Evolutionary conservation across 106 monocot species (phyloP), one percentile per base, ranked within the genome.

Genomic region (Platanthera zijinensis): DNA sequence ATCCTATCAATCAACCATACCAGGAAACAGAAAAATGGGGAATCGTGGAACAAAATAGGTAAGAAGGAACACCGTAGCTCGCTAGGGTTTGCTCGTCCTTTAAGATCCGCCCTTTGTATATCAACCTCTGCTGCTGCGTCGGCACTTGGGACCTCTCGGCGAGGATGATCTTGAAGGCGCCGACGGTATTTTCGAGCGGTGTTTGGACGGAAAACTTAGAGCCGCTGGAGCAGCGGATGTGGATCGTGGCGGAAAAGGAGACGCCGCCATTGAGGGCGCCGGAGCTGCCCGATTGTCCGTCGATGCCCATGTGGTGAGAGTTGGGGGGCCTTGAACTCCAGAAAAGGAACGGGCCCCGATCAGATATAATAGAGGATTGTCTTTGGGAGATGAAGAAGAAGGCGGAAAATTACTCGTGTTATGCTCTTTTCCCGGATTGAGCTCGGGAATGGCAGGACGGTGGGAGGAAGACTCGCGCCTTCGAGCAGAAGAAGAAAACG

Each of bases 41-140:
- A 50, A 73, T 21, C 17, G 21, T 61, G 18, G 7, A 59, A 5
- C n/a, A 61, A 61, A 61, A 61, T 21, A 5, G 59, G 19, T 61
- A 1, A 61, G 59, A 19, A 7, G 59, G 7, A 61, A 21, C 19
- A 89, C 91, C 94, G 32, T 94, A 94, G 85, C 94, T 91, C 52
- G 63, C 82, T 53, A 94, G 91, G 74, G 91, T 91, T 78, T 89
- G 90, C n/a, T 94, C 91, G 52, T 91, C 89, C 87, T 91, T 94
- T 75, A 91, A 80, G 85, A 94, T 94, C 88, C 94, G 84, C 3
- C 94, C 91, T 74, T 88, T 90, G 79, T 89, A 94, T 82, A 94
- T 94, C 83, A 94, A 64, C 72, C 90, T 61, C 89, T 94, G 94
- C 82, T 87, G 90, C 78, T 83, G 82, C 47, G 78, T 86, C 74